Conservation (phyloP, 345 rosid species). For the Clarkia xantiana region DNA sequence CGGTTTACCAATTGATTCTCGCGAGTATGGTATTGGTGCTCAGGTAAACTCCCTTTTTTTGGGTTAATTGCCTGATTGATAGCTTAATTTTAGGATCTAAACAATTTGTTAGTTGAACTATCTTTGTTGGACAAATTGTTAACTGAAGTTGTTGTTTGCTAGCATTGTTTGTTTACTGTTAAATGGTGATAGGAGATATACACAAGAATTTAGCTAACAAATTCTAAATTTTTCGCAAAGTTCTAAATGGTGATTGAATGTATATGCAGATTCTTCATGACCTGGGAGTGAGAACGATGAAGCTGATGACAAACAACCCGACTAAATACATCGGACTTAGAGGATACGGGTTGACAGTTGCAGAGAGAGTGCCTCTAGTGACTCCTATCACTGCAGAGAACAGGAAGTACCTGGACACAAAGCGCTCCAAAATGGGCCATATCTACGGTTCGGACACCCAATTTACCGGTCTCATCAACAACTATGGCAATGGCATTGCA, state of each 20-base stretch:
- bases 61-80: too few relatives aligned
- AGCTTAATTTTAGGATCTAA: too few relatives aligned
- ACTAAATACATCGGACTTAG: slow-evolving; percentile 43
- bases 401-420: slow-evolving; percentile 66
- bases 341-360: slow-evolving; percentile 26
- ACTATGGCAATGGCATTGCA: too few relatives aligned
- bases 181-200: too few relatives aligned
- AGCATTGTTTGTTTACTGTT: too few relatives aligned
- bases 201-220: too few relatives aligned
- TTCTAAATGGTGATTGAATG: too few relatives aligned
- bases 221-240: too few relatives aligned
- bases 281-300: slow-evolving; percentile 76
- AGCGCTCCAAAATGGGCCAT: slow-evolving; percentile 79
- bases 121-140: too few relatives aligned
- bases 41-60: slow-evolving; percentile 38
- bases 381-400: slow-evolving; percentile 77
- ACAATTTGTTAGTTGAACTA: too few relatives aligned
- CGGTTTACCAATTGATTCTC: slow-evolving; percentile 84
- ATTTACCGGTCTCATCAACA: background rate
- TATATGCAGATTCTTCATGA: slow-evolving; percentile 64
- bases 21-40: slow-evolving; percentile 95
- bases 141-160: too few relatives aligned
- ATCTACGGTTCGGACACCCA: slow-evolving; percentile 57
- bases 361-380: slow-evolving; percentile 66
- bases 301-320: slow-evolving; percentile 84